Evolutionary conservation across 2,329 filamentous ascomycete species (phyloP).

Genomic region (Plectosphaerella cucumerina): DNA sequence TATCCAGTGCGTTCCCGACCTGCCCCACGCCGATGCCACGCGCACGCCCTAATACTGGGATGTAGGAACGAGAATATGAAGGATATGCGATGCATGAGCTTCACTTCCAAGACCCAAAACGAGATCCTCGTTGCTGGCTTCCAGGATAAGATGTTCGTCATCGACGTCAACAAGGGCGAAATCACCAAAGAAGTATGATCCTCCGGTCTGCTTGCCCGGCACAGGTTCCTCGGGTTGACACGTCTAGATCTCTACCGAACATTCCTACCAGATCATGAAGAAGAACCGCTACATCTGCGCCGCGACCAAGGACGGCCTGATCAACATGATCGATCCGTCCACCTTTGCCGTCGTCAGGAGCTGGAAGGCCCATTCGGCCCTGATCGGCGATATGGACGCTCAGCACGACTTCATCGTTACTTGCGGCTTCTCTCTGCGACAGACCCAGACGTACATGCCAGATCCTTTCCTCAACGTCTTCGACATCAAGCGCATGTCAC

Average conservation of each 20-base stretch:
- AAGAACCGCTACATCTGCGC: conserved; percentile 87
- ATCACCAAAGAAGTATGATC: conserved; percentile 59
- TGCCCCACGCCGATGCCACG: conserved; percentile 5
- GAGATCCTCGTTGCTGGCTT: conserved; percentile 85
- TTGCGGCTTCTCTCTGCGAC: conserved; percentile 85
- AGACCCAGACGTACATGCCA: conserved; percentile 68
- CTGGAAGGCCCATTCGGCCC: conserved; percentile 86
- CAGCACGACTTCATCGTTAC: conserved; percentile 94
- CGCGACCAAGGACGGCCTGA: conserved; percentile 74
- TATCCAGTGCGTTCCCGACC: conserved; percentile 55
- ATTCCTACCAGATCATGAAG: conserved; percentile 89
- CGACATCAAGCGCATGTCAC: conserved; percentile 84
- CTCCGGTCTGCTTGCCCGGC: background rate
- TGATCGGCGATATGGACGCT: conserved; percentile 95
- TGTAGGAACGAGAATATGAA: conserved; percentile 69
- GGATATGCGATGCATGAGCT: conserved; percentile 91
- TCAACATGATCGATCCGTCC: conserved; percentile 80
- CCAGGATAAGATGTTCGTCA: conserved; percentile 80
- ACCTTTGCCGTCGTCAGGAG: conserved; percentile 75
- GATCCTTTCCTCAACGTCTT: conserved; percentile 95
- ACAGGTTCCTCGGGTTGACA: conserved; percentile 21
- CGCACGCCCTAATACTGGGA: background rate
- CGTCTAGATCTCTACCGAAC: conserved; percentile 60
- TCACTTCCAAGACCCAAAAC: conserved; percentile 77
- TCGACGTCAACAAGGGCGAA: conserved; percentile 66